These are phyloP conservation scores for Leptodontidium sp. DNA, from an alignment of 2,329 filamentous ascomycete species.

Conservation along the genomic window DNA sequence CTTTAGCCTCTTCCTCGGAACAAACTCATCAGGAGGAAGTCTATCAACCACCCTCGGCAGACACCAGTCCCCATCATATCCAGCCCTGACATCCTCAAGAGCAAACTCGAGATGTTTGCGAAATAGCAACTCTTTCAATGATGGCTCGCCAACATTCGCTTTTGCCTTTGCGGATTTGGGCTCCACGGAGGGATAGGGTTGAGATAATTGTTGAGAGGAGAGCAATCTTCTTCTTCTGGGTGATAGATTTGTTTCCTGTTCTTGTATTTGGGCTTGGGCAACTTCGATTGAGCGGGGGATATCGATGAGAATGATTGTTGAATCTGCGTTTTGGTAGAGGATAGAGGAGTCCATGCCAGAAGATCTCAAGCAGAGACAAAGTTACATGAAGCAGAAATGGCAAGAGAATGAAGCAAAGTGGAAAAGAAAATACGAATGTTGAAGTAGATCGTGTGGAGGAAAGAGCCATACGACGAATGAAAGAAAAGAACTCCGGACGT, in stretches of 20 bases:
- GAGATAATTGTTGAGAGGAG: slow-evolving; percentile 51
- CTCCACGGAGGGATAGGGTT: slow-evolving; percentile 61
- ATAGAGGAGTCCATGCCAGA: slow-evolving; percentile 47
- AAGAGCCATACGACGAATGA: neutral
- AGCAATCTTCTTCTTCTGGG: slow-evolving; percentile 44
- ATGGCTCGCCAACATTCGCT: slow-evolving; percentile 27
- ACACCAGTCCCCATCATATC: slow-evolving; percentile 48
- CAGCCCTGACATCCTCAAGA: slow-evolving; percentile 36
- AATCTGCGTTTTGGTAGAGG: slow-evolving; percentile 60
- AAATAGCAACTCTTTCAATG: slow-evolving; percentile 42
- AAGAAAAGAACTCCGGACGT: neutral
- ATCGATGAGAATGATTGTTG: slow-evolving; percentile 68
- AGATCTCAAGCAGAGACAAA: neutral
- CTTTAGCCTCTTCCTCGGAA: slow-evolving; percentile 4
- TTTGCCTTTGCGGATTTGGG: slow-evolving; percentile 54
- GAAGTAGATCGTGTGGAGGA: neutral
- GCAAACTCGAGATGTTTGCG: slow-evolving; percentile 42
- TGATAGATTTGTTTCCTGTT: neutral
- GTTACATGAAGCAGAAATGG: neutral
- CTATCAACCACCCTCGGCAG: slow-evolving; percentile 35
- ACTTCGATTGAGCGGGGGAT: slow-evolving; percentile 74
- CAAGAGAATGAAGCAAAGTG: slow-evolving; percentile 2
- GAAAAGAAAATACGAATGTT: neutral
- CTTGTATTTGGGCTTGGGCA: slow-evolving; percentile 55
- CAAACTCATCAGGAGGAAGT: neutral